These are phyloP conservation scores for Citropsis articulata DNA, from an alignment of 345 rosid genomes.

Conservation along the genomic window DNA sequence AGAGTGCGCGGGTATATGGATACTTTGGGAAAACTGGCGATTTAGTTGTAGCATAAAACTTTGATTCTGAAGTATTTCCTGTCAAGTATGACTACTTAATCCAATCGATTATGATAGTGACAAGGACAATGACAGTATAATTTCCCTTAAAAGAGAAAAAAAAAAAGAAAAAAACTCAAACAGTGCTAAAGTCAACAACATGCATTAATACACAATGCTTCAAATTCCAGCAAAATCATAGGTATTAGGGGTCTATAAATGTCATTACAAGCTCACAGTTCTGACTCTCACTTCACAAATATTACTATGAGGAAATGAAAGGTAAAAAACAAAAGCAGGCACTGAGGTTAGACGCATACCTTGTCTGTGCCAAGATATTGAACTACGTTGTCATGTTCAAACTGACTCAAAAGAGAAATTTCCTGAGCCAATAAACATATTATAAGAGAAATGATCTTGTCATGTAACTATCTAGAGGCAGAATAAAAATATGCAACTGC, in stretches of 20 bases:
- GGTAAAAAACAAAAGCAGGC: no score
- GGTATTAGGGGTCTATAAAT: not conserved
- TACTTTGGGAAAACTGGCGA: no score
- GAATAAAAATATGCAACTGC: no score
- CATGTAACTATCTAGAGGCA: not conserved
- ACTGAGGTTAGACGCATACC: constrained; percentile 30
- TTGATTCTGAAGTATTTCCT: not conserved
- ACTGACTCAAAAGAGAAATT: constrained; percentile 69
- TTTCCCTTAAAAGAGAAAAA: not conserved
- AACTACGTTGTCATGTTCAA: constrained; percentile 77
- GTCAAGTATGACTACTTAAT: not conserved
- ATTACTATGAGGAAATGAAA: not conserved
- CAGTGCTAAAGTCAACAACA: not conserved
- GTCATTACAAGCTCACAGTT: not conserved
- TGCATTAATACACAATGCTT: not conserved
- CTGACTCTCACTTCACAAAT: not conserved
- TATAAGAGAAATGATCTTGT: constrained; percentile 1
- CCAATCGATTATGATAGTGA: not conserved
- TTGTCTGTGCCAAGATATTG: constrained; percentile 70
- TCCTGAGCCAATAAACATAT: constrained; percentile 46
- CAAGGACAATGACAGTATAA: not conserved
- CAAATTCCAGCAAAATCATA: not conserved
- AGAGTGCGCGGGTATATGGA: no score
- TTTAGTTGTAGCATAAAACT: not conserved
- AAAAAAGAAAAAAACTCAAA: not conserved